Percentiles rank a stretch among this genome's conserved stretches.
phyloP scores from a whole-genome alignment of 495 filamentous ascomycete species.

The Daldinia loculata region DNA sequence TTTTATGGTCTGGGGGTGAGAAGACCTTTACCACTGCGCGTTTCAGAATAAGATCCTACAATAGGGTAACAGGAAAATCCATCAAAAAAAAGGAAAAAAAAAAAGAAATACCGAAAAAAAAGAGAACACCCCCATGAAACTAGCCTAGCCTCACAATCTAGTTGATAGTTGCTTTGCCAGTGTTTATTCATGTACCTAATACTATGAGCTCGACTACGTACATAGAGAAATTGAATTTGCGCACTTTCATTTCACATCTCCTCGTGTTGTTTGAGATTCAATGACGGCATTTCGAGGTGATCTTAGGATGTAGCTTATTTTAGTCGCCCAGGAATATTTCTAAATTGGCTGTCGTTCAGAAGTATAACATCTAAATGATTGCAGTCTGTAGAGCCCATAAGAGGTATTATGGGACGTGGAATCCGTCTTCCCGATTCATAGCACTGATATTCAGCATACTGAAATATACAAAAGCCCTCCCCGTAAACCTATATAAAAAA shows the following conservation, averaged over 20 bases:
- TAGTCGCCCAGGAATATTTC: background rate
- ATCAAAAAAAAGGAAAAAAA: background rate
- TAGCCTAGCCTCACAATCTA: background rate
- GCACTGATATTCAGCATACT: constrained; percentile 14
- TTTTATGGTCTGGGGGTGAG: background rate
- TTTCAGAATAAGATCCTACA: constrained; percentile 3
- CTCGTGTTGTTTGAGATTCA: background rate
- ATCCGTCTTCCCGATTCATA: background rate
- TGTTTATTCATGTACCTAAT: background rate
- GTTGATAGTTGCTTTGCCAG: background rate
- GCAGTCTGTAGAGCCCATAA: background rate
- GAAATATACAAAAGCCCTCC: constrained; percentile 13
- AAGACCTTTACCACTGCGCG: background rate
- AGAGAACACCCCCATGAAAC: background rate
- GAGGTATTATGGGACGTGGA: background rate
- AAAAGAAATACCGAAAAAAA: background rate
- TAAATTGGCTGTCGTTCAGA: background rate
- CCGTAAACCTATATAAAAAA: constrained; percentile 1
- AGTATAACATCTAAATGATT: background rate
- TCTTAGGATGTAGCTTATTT: background rate
- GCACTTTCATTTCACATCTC: background rate
- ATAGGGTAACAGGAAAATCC: background rate
- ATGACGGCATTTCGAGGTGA: background rate
- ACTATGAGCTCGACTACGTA: background rate
- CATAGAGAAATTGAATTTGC: background rate